phyloP scores from a whole-genome alignment of 1,139 yeast species.

The Diutina neorugosa region DNA sequence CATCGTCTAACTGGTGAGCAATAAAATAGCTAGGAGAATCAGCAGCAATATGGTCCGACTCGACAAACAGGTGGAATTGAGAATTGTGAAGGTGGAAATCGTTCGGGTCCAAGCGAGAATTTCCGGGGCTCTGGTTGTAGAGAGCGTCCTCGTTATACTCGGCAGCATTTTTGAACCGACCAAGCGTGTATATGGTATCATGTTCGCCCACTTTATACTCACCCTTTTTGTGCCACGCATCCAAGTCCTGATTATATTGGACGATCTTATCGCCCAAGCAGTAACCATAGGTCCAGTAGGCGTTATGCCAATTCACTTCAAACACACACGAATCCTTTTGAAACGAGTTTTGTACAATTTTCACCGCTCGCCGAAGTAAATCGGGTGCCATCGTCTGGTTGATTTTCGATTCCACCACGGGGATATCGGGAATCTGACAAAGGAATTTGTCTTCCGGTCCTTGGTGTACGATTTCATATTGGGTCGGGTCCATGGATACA shows the following conservation, averaged over 20 bases:
- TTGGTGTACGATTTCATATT: neutral
- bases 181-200: neutral
- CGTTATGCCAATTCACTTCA: neutral
- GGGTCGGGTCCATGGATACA: neutral
- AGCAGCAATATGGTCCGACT: neutral
- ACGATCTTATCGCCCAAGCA: slow-evolving; percentile 2
- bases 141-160: neutral
- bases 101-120: neutral
- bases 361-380: neutral
- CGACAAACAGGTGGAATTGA: neutral
- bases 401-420: neutral
- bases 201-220: neutral
- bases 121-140: neutral
- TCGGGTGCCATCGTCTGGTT: neutral
- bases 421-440: neutral
- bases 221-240: neutral
- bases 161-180: neutral
- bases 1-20: neutral
- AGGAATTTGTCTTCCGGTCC: neutral
- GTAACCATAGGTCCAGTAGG: slow-evolving; percentile 1
- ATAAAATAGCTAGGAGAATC: neutral
- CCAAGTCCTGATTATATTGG: neutral
- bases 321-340: neutral
- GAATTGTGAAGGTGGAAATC: neutral
- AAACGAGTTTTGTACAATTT: neutral